Evolutionary conservation across 768 basidiomycete species (phyloP).

Genomic region (Pulveroboletus sp.): DNA sequence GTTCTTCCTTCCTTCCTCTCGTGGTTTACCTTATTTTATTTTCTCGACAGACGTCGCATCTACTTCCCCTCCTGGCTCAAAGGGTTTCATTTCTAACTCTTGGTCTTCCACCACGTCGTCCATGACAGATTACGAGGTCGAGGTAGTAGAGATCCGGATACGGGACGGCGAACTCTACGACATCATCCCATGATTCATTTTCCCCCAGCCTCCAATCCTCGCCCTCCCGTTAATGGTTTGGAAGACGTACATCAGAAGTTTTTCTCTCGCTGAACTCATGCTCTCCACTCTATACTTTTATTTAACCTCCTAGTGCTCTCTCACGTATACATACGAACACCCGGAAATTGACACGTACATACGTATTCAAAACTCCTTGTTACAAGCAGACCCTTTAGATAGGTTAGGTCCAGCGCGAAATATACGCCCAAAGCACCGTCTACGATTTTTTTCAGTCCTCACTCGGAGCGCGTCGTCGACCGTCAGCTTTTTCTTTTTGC

Average conservation of each 20-base stretch:
- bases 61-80: conserved; percentile 72
- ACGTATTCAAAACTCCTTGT: conserved; percentile 6
- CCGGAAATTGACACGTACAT: conserved; percentile 8
- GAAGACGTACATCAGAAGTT: conserved; percentile 11
- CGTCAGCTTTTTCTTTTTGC: conserved; percentile 54
- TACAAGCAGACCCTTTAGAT: too few relatives aligned
- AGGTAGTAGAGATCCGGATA: conserved; percentile 85
- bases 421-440: too few relatives aligned
- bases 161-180: conserved; percentile 72
- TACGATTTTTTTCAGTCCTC: neutral
- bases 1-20: conserved; percentile 33
- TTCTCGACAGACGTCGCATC: conserved; percentile 64
- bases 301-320: neutral
- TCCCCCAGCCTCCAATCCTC: neutral
- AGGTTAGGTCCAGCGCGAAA: too few relatives aligned
- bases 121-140: conserved; percentile 74
- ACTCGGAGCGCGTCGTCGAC: conserved; percentile 56
- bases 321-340: conserved; percentile 6
- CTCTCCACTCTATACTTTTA: conserved; percentile 2
- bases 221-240: conserved; percentile 12
- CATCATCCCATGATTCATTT: conserved; percentile 54
- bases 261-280: conserved; percentile 7
- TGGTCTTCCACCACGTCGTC: conserved; percentile 64
- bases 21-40: conserved; percentile 7
- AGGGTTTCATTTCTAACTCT: conserved; percentile 62